Base-by-base conservation (phyloP, 1,284 basidiomycete species). In the Acaromyces ingoldii region DNA sequence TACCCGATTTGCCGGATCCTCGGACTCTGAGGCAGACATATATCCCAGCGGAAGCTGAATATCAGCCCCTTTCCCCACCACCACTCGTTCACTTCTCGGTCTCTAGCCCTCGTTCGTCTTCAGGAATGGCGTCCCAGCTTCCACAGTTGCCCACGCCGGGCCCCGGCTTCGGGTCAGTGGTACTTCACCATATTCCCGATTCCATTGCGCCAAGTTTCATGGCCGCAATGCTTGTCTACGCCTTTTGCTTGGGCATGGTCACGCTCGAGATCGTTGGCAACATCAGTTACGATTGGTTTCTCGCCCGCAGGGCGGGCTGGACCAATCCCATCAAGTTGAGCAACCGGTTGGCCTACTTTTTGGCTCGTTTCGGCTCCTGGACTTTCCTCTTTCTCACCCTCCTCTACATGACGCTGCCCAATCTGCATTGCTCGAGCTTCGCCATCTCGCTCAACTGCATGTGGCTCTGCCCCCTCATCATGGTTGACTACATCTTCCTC, bases 141-240 rank as follows among this genome's bases (percentile, higher is more conserved):
- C n/a, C n/a, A n/a, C n/a, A n/a, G n/a, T n/a, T n/a, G n/a, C n/a
- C n/a, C n/a, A n/a, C n/a, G n/a, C n/a, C n/a, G n/a, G n/a, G n/a
- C n/a, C n/a, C n/a, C n/a, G n/a, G n/a, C 24, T 42, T 42, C 28
- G 39, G 39, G 28, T 9, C 24, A 24, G 39, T 42, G 4, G 13
- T 21, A 3, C 15, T 42, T n/a, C 39, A 42, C 28, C 39, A 42
- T 24, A 21, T 42, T n/a, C 39, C 39, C 39, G 28, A 42, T 42
- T 7, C 3, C 15, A 21, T n/a, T n/a, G 39, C 39, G 28, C 39
- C 39, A 42, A 42, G 39, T 42, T n/a, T n/a, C n/a, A n/a, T n/a
- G n/a, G n/a, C n/a, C n/a, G n/a, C n/a, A 9, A n/a, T 42, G n/a
- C 5, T 42, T 26, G 13, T 15, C 4, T 42, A 24, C 28, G 3